phyloP scores from a whole-genome alignment of 768 basidiomycete genomes.

The Russula compacta region DNA sequence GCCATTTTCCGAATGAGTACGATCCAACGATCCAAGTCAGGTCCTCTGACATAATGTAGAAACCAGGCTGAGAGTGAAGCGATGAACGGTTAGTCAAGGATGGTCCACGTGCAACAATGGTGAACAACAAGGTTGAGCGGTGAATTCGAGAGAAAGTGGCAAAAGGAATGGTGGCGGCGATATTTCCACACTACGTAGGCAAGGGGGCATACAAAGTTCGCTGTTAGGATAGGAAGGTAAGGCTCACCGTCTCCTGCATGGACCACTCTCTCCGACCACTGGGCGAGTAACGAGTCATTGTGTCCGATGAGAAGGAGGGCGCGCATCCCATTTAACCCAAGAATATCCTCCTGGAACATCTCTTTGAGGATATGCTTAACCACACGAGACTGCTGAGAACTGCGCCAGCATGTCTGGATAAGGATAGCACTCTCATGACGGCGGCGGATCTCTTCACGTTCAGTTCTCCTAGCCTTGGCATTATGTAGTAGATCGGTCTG shows the following conservation, averaged over 20 bases:
- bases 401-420: conserved; percentile 69
- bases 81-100: conserved; percentile 21
- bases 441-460: conserved; percentile 46
- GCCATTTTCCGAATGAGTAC: conserved; percentile 45
- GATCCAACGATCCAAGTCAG: conserved; percentile 45
- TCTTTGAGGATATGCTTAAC: conserved; percentile 39
- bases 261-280: conserved; percentile 37
- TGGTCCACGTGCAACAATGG: not conserved
- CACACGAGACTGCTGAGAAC: conserved; percentile 32
- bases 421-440: conserved; percentile 48
- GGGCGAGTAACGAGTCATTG: conserved; percentile 38
- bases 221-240: not conserved
- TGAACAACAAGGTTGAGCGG: too few relatives aligned
- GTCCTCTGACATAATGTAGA: conserved; percentile 31
- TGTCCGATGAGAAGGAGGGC: conserved; percentile 54
- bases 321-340: conserved; percentile 48
- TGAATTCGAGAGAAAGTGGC: not conserved
- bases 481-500: conserved; percentile 51
- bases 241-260: conserved; percentile 25
- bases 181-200: not conserved
- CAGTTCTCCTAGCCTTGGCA: conserved; percentile 50
- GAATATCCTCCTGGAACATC: conserved; percentile 44
- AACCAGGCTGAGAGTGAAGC: conserved; percentile 29
- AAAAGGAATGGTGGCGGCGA: not conserved
- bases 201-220: not conserved